Percentiles rank a stretch among this genome's conserved stretches.
phyloP scores from a whole-genome alignment of 768 basidiomycete genomes.

The Boletus edulis region DNA sequence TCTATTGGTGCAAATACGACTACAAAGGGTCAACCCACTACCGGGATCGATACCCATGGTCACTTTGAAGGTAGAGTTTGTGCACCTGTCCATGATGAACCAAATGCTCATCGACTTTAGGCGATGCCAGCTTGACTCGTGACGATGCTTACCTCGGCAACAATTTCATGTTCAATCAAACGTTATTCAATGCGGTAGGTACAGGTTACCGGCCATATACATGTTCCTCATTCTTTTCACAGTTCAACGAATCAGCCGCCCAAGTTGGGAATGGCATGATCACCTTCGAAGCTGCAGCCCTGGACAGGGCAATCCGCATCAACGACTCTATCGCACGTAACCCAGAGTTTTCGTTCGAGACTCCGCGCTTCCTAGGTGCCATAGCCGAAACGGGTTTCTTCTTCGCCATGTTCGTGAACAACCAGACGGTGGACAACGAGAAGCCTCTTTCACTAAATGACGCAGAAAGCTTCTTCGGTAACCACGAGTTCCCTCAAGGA shows the following conservation, averaged over 20 bases:
- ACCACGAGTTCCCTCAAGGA: conserved; percentile 14
- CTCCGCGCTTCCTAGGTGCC: conserved; percentile 12
- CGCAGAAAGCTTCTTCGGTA: conserved; percentile 13
- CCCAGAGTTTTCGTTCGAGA: conserved; percentile 16
- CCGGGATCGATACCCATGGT: conserved; percentile 20
- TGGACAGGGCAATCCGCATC: conserved; percentile 17
- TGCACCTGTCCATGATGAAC: no score
- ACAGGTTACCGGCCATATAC: background rate
- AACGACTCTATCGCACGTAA: conserved; percentile 24
- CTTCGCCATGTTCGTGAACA: conserved; percentile 21
- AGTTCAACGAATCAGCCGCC: conserved; percentile 13
- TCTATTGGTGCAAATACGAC: conserved; percentile 22
- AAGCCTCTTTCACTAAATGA: conserved; percentile 3
- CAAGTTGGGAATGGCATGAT: conserved; percentile 13
- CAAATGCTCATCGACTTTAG: background rate
- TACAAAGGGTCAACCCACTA: background rate
- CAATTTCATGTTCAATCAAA: conserved; percentile 23
- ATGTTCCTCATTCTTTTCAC: background rate
- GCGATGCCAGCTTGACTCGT: conserved; percentile 22
- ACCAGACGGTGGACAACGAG: conserved; percentile 13
- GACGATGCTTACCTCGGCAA: conserved; percentile 21
- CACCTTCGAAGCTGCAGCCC: conserved; percentile 17
- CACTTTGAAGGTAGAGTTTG: conserved; percentile 16
- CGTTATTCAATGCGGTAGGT: conserved; percentile 15
- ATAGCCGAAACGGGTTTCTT: conserved; percentile 16